Base-by-base conservation (phyloP, 176 grass and related monocot species). In the Luzula sylvatica region DNA sequence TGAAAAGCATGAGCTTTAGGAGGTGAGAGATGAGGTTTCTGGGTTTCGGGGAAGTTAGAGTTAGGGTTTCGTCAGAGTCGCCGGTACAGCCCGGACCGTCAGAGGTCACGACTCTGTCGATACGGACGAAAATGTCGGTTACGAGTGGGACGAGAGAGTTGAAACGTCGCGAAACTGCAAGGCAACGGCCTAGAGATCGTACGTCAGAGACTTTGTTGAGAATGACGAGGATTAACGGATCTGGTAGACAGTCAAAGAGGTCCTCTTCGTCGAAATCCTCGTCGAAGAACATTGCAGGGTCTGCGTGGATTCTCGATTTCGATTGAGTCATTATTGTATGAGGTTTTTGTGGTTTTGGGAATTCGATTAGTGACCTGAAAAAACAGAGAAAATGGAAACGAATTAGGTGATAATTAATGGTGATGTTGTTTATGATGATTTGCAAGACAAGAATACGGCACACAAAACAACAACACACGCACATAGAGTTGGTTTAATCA, bases 201-300 rank as follows among this genome's bases (percentile, higher is more conserved):
- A 95, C 80, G n/a, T 95, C 90, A 27, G 87, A 77, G 5, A 88
- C 69, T 58, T 86, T 86, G 67, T 95, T 95, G n/a, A 95, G 73
- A 53, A 95, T 88, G 4, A 86, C 62, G 18, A 95, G 76, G 39
- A 86, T 52, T 12, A 95, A 50, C 2, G 84, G 78, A 32, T 95
- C 90, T n/a, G 90, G 90, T 38, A 95, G 56, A 52, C 57, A 70
- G 40, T 95, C 90, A 21, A 95, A 95, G 0, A 69, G 74, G 65
- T 95, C 90, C 15, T 46, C 19, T 58, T 74, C 66, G 30, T 35
- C 5, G 30, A 7, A 35, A 35, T 35, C 30, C 30, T 64, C 60
- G 30, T 29, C 26, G 43, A 60, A 60, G 56, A 64, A 64, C 1
- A 66, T 55, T 27, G 53, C 69, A 17, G 80, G 83, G 52, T 85